These are phyloP conservation scores for Hymenotorrendiella dingleyae DNA, from an alignment of 2,329 filamentous ascomycete species.

Conservation along the genomic window DNA sequence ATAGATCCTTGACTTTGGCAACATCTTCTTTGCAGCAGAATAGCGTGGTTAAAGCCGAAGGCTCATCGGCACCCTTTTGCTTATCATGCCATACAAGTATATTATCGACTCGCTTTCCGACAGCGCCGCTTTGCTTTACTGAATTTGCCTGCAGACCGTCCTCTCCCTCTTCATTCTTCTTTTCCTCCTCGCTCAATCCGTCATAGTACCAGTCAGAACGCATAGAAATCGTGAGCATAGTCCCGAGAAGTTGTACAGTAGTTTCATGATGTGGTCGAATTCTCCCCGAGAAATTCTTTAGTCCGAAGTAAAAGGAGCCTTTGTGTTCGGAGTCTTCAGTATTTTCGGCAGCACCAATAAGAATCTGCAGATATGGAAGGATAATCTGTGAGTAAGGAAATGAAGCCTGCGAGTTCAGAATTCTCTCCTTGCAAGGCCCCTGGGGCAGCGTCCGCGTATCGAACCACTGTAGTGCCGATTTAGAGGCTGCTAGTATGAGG, in stretches of 20 bases:
- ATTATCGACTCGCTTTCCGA: background rate
- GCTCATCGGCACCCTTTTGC: background rate
- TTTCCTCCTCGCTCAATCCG: background rate
- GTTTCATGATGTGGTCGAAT: constrained; percentile 5
- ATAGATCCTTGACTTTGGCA: background rate
- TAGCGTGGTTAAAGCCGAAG: constrained; percentile 13
- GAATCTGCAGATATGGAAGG: no score
- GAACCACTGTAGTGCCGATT: constrained; percentile 19
- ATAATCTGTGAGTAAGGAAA: no score
- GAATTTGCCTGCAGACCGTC: background rate
- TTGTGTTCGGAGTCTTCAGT: no score
- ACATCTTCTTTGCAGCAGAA: constrained; percentile 9
- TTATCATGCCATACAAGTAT: constrained; percentile 1
- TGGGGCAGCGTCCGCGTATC: no score
- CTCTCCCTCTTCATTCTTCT: background rate
- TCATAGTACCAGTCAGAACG: background rate
- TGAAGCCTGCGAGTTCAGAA: background rate
- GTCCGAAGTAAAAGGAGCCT: constrained; percentile 3
- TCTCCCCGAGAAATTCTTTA: constrained; percentile 3
- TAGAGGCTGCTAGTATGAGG: constrained; percentile 21
- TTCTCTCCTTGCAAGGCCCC: background rate
- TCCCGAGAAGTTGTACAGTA: constrained; percentile 11
- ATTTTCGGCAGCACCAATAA: no score
- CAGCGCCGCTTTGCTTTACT: background rate
- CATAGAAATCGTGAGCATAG: constrained; percentile 8